Conservation (phyloP, 495 filamentous ascomycete species). For the Neurospora sublineolata region DNA sequence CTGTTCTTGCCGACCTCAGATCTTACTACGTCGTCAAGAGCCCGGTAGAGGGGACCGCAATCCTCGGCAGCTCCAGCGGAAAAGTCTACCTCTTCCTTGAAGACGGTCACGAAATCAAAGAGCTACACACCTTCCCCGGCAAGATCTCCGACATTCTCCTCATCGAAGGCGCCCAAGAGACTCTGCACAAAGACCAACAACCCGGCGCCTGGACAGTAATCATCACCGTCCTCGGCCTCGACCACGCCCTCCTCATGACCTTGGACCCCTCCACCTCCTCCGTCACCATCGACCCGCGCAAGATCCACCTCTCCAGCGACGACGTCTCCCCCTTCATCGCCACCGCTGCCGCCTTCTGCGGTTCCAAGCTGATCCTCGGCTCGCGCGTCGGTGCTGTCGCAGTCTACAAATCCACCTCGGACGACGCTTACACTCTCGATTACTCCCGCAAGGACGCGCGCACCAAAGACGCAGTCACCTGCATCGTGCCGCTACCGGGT, state of each 20-base stretch:
- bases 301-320: slow-evolving; percentile 10
- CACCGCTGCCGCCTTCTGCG: slow-evolving; percentile 24
- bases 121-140: slow-evolving; percentile 22
- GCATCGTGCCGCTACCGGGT: slow-evolving; percentile 36
- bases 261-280: slow-evolving; percentile 3
- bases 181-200: background rate
- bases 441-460: slow-evolving; percentile 31
- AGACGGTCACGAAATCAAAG: background rate
- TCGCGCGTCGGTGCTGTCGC: slow-evolving; percentile 36
- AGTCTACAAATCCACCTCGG: slow-evolving; percentile 8
- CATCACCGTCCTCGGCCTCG: slow-evolving; percentile 14
- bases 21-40: slow-evolving; percentile 35
- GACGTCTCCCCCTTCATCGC: slow-evolving; percentile 7
- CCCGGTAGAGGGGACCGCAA: slow-evolving; percentile 23
- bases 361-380: slow-evolving; percentile 51
- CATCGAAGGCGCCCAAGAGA: background rate
- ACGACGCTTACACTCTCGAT: slow-evolving; percentile 2
- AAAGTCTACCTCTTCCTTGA: slow-evolving; percentile 37
- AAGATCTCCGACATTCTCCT: slow-evolving; percentile 45
- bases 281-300: background rate
- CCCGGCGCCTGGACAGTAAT: slow-evolving; percentile 7
- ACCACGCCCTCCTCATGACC: slow-evolving; percentile 10
- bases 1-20: slow-evolving; percentile 19
- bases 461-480: slow-evolving; percentile 57
- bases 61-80: slow-evolving; percentile 45